Percentiles rank a stretch among this genome's conserved stretches.
Evolutionary conservation across 176 grass and related monocot species (phyloP).

Genomic region (Cenchrus purpureus): DNA sequence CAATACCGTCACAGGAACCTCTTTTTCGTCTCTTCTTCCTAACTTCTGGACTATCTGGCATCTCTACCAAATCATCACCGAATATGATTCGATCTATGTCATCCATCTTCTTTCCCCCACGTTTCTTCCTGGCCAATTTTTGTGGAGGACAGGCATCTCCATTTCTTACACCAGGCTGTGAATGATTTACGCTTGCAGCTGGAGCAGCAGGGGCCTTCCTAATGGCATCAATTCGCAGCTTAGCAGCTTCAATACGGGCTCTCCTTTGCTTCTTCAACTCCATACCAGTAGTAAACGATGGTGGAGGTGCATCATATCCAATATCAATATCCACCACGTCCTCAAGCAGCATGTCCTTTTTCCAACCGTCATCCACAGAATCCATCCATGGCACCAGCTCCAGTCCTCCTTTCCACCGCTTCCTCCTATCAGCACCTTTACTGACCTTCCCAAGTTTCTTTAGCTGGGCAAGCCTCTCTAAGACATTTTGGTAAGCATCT

Average conservation of each 20-base stretch:
- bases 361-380: conserved; percentile 40
- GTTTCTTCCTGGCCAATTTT: conserved; percentile 36
- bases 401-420: conserved; percentile 36
- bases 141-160: conserved; percentile 35
- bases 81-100: not conserved
- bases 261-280: conserved; percentile 62
- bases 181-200: conserved; percentile 21
- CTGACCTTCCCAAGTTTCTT: conserved; percentile 55
- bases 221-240: conserved; percentile 67
- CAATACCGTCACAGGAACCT: conserved; percentile 45
- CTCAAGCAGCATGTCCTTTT: conserved; percentile 56
- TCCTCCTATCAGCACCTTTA: conserved; percentile 58
- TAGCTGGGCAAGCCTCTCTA: conserved; percentile 57
- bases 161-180: conserved; percentile 4
- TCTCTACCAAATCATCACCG: conserved; percentile 16
- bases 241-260: conserved; percentile 81
- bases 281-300: conserved; percentile 66
- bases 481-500: conserved; percentile 74
- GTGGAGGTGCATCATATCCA: conserved; percentile 82
- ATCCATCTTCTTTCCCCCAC: conserved; percentile 44
- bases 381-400: conserved; percentile 52
- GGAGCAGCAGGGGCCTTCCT: conserved; percentile 50
- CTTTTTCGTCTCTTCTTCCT: conserved; percentile 39
- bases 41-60: not conserved
- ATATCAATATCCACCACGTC: conserved; percentile 62